Percentiles rank a stretch among this genome's conserved stretches.
Conservation (phyloP, 2,329 filamentous ascomycete genomes). For the Blastomyces parvus region DNA sequence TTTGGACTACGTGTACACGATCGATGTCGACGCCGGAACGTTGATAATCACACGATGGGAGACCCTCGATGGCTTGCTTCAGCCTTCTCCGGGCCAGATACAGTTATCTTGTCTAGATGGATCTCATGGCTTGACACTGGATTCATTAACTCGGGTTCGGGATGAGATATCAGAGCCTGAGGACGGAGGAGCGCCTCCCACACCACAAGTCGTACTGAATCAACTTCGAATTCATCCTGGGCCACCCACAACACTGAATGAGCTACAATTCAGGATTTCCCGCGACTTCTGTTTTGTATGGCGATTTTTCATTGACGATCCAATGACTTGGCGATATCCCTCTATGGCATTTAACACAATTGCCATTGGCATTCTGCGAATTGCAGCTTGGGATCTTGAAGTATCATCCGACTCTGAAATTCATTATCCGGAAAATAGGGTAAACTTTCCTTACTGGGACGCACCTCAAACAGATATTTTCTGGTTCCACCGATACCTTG, state of each 20-base stretch:
- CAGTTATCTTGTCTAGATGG: slow-evolving; percentile 7
- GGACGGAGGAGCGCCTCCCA: slow-evolving; percentile 4
- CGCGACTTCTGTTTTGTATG: slow-evolving; percentile 20
- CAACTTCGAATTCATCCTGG: slow-evolving; percentile 16
- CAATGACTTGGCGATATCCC: slow-evolving; percentile 17
- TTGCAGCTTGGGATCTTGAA: slow-evolving; percentile 20
- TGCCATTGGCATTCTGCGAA: slow-evolving; percentile 16
- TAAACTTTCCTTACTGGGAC: slow-evolving; percentile 13
- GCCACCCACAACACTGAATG: slow-evolving; percentile 20
- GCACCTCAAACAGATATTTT: slow-evolving; percentile 13
- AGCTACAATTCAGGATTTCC: slow-evolving; percentile 21
- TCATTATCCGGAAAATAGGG: slow-evolving; percentile 9
- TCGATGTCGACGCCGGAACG: slow-evolving; percentile 18
- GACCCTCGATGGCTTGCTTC: neutral
- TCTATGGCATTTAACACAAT: slow-evolving; percentile 17
- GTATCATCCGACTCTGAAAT: slow-evolving; percentile 12
- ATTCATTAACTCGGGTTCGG: slow-evolving; percentile 6
- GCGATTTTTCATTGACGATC: slow-evolving; percentile 21
- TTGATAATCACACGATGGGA: slow-evolving; percentile 16
- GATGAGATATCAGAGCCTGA: slow-evolving; percentile 4
- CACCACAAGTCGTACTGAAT: slow-evolving; percentile 3
- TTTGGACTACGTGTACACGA: slow-evolving; percentile 21
- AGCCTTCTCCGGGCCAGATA: slow-evolving; percentile 11
- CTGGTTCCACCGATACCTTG: slow-evolving; percentile 17
- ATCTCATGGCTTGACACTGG: neutral